A percentile compares a stretch with the other conserved stretches of the same genome.
phyloP scores from a whole-genome alignment of 148 eudicot species.

The Arbutus unedo region DNA sequence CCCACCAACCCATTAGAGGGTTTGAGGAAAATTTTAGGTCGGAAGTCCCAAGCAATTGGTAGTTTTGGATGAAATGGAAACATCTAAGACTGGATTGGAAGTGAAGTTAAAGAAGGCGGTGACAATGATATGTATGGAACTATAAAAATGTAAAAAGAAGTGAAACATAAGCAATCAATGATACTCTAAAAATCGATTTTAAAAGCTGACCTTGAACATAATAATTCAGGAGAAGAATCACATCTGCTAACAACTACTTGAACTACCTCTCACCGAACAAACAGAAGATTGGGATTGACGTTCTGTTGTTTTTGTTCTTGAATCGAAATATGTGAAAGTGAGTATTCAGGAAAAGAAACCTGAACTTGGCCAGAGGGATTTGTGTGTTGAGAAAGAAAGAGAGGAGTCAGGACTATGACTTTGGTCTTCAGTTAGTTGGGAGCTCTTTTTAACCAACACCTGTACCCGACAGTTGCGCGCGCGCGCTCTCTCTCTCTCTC shows the following conservation, averaged over 20 bases:
- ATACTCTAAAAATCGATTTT: not conserved
- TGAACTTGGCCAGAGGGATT: not conserved
- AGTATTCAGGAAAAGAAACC: not conserved
- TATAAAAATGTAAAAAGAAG: conserved; percentile 7
- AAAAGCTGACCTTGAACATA: conserved; percentile 15
- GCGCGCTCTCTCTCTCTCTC: no score
- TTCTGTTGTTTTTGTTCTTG: not conserved
- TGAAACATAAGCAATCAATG: conserved; percentile 28
- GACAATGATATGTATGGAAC: conserved; percentile 29
- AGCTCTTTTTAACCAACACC: no score
- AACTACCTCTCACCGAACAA: conserved; percentile 46
- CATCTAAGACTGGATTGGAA: conserved; percentile 51
- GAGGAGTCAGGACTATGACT: not conserved
- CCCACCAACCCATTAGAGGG: conserved; percentile 9
- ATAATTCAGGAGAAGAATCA: conserved; percentile 31
- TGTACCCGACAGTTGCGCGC: no score
- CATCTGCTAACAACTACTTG: conserved; percentile 55
- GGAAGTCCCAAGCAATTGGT: conserved; percentile 9
- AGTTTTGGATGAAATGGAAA: conserved; percentile 38
- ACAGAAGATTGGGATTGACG: not conserved
- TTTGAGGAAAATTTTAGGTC: conserved; percentile 1
- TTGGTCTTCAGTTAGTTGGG: not conserved
- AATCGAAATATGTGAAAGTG: not conserved
- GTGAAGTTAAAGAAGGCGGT: conserved; percentile 50
- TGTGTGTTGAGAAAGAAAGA: conserved; percentile 4